Evolutionary conservation across 495 filamentous ascomycete genomes (phyloP).

Genomic region (Penicillium waksmanii): DNA sequence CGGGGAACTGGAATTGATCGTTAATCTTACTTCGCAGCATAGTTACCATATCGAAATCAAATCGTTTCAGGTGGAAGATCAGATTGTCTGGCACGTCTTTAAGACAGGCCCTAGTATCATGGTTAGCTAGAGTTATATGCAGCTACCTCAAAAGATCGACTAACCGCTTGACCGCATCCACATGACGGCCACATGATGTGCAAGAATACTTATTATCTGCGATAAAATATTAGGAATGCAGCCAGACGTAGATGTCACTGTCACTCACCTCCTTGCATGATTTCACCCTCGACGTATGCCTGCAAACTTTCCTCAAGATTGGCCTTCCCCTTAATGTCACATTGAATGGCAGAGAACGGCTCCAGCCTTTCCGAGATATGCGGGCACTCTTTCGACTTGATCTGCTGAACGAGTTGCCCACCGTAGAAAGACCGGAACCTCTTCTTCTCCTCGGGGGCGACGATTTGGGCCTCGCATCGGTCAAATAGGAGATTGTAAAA

Average conservation of each 20-base stretch:
- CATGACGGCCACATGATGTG: slow-evolving; percentile 84
- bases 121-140: neutral
- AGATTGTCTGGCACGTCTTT: slow-evolving; percentile 94
- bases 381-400: slow-evolving; percentile 89
- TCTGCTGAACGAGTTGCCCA: slow-evolving; percentile 90
- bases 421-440: slow-evolving; percentile 85
- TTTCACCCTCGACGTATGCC: slow-evolving; percentile 93
- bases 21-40: slow-evolving; percentile 93
- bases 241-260: neutral
- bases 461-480: slow-evolving; percentile 84
- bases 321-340: slow-evolving; percentile 93
- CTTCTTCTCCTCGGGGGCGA: slow-evolving; percentile 66
- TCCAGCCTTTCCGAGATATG: slow-evolving; percentile 92
- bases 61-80: slow-evolving; percentile 95
- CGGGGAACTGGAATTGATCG: slow-evolving; percentile 88
- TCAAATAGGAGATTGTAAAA: slow-evolving; percentile 96
- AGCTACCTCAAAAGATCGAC: slow-evolving; percentile 7
- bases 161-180: slow-evolving; percentile 90
- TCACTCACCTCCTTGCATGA: slow-evolving; percentile 85
- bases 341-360: slow-evolving; percentile 93
- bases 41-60: slow-evolving; percentile 89
- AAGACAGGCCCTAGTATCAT: slow-evolving; percentile 67
- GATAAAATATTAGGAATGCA: slow-evolving; percentile 24
- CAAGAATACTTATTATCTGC: slow-evolving; percentile 97
- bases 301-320: slow-evolving; percentile 84